Evolutionary conservation across 2,329 filamentous ascomycete genomes (phyloP).

Genomic region (Sphaceloma murrayae): DNA sequence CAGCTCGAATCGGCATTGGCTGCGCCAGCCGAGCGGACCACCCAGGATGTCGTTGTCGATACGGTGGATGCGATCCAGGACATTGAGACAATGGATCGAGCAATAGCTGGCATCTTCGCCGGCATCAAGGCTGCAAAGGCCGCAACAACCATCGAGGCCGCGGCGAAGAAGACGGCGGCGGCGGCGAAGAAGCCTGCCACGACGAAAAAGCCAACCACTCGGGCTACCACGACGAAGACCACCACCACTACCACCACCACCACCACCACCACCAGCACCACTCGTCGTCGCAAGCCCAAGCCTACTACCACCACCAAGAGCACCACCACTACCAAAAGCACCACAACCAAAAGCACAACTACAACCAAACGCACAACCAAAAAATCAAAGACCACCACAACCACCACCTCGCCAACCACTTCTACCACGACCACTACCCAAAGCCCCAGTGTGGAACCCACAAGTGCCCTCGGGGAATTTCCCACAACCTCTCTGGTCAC

Average conservation of each 20-base stretch:
- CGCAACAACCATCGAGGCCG: slow-evolving; percentile 29
- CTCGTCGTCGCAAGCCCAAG: background rate
- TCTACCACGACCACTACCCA: background rate
- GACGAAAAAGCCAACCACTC: background rate
- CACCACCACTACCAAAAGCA: background rate
- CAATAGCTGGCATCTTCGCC: slow-evolving; percentile 9
- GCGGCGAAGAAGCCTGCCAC: background rate
- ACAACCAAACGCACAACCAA: slow-evolving; percentile 1
- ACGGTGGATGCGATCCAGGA: slow-evolving; percentile 6
- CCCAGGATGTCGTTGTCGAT: slow-evolving; percentile 2
- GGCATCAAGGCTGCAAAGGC: slow-evolving; percentile 30
- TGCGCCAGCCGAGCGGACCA: slow-evolving; percentile 1
- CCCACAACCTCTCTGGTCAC: too few relatives aligned
- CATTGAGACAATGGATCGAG: background rate
- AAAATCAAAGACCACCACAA: slow-evolving; percentile 1
- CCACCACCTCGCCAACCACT: background rate
- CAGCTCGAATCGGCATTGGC: slow-evolving; percentile 1
- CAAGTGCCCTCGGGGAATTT: too few relatives aligned
- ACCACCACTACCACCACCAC: background rate
- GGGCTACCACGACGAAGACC: background rate
- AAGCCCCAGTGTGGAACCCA: too few relatives aligned
- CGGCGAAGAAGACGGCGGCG: slow-evolving; percentile 22
- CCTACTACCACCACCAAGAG: background rate
- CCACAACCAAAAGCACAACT: background rate
- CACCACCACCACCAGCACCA: slow-evolving; percentile 1